A percentile compares a stretch with the other conserved stretches of the same genome.
phyloP scores from a whole-genome alignment of 1,139 yeast genomes.

The Suhomyces bribrorum region DNA sequence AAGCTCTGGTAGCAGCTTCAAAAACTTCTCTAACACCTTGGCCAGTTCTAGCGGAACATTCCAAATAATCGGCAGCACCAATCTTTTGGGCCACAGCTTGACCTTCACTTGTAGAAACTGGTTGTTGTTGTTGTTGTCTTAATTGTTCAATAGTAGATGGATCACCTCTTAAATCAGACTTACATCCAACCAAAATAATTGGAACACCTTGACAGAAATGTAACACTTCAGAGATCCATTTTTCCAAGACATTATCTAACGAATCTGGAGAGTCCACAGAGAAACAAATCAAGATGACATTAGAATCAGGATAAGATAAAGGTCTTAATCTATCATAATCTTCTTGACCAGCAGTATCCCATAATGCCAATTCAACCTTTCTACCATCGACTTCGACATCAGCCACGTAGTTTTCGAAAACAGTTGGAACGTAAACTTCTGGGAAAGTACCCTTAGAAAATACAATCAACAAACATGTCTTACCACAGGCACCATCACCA shows the following conservation, averaged over 20 bases:
- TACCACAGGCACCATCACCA: constrained; percentile 90
- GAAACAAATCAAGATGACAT: constrained; percentile 89
- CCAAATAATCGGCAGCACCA: constrained; percentile 84
- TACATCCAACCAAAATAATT: constrained; percentile 89
- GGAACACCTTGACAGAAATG: constrained; percentile 97
- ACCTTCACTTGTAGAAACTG: constrained; percentile 78
- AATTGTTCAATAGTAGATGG: constrained; percentile 73
- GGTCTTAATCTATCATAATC: constrained; percentile 96
- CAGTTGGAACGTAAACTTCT: constrained; percentile 93
- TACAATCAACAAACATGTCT: constrained; percentile 78
- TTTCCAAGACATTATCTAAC: constrained; percentile 87
- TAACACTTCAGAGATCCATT: constrained; percentile 92
- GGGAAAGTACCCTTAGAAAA: constrained; percentile 96
- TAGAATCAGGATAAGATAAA: constrained; percentile 88
- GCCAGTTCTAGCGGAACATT: constrained; percentile 92
- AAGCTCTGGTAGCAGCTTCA: constrained; percentile 90
- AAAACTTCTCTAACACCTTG: constrained; percentile 90
- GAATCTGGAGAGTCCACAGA: constrained; percentile 92
- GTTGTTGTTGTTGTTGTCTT: constrained; percentile 72
- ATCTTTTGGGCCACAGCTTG: constrained; percentile 82
- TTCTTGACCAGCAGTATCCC: constrained; percentile 99
- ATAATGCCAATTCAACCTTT: constrained; percentile 88
- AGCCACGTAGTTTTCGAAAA: constrained; percentile 91
- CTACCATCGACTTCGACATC: constrained; percentile 94
- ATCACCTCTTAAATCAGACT: constrained; percentile 86